Conservation (phyloP, 106 monocot species). For the Allium sativum region DNA sequence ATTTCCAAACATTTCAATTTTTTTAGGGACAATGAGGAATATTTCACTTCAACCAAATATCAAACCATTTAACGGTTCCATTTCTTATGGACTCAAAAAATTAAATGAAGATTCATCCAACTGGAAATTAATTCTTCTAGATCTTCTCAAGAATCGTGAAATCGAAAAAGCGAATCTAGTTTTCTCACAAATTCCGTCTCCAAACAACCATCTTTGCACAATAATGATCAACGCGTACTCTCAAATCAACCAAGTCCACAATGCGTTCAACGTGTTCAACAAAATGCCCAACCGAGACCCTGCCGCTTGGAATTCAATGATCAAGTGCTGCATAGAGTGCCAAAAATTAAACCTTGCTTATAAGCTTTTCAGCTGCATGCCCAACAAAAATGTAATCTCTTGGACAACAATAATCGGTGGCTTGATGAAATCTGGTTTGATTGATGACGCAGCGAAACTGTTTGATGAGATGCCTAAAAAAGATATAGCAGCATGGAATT, state of each 20-base stretch:
- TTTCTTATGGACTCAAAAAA: neutral
- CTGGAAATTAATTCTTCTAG: slow-evolving; percentile 17
- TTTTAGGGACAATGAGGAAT: no score
- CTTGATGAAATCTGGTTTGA: slow-evolving; percentile 27
- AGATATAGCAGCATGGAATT: slow-evolving; percentile 75
- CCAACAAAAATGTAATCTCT: slow-evolving; percentile 60
- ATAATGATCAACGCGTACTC: slow-evolving; percentile 60
- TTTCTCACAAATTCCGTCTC: slow-evolving; percentile 36
- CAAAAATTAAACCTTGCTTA: slow-evolving; percentile 31
- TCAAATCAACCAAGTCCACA: slow-evolving; percentile 17
- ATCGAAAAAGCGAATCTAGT: slow-evolving; percentile 39
- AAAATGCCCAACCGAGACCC: slow-evolving; percentile 52
- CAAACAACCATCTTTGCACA: slow-evolving; percentile 44
- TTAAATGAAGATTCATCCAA: neutral
- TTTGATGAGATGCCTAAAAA: slow-evolving; percentile 47
- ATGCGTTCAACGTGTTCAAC: slow-evolving; percentile 54
- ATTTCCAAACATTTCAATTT: no score
- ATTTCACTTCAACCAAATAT: neutral
- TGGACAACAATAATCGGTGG: slow-evolving; percentile 74
- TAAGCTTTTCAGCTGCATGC: slow-evolving; percentile 55
- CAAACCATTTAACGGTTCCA: slow-evolving; percentile 1
- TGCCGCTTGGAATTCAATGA: slow-evolving; percentile 56
- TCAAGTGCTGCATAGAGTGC: slow-evolving; percentile 47
- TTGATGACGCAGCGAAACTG: slow-evolving; percentile 40
- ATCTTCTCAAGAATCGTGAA: slow-evolving; percentile 22